phyloP scores from a whole-genome alignment of 176 grass and related monocot species.

The Avena atlantica region DNA sequence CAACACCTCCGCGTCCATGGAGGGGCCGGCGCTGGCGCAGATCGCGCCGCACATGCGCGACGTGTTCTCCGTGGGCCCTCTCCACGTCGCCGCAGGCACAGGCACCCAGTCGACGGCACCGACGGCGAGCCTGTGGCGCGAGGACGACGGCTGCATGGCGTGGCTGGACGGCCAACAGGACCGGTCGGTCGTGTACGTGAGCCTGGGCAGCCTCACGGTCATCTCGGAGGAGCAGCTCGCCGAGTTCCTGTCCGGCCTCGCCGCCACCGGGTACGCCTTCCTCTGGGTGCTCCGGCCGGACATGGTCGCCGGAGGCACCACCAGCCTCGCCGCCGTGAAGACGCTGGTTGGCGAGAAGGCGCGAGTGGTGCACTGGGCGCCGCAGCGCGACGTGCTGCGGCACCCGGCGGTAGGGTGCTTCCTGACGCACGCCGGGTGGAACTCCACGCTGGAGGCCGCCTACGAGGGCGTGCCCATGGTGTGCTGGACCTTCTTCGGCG shows the following conservation, averaged over 20 bases:
- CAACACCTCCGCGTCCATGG: conserved; percentile 15
- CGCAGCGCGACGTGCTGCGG: too few species aligned
- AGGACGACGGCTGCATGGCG: background rate
- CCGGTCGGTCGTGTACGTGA: background rate
- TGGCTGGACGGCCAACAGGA: background rate
- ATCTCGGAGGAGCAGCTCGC: background rate
- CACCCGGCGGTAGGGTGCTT: too few species aligned
- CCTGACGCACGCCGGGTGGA: too few species aligned
- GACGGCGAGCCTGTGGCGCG: background rate
- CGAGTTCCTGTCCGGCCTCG: background rate
- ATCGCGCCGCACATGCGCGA: background rate
- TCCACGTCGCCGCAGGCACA: background rate
- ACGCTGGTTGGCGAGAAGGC: too few species aligned
- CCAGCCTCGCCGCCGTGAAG: too few species aligned
- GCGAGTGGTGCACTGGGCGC: too few species aligned
- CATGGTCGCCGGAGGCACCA: background rate
- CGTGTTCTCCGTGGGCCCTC: conserved; percentile 3
- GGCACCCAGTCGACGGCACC: too few species aligned
- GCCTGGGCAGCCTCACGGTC: background rate
- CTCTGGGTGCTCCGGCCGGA: background rate
- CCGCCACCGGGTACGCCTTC: background rate
- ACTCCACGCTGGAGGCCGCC: too few species aligned
- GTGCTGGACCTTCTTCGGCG: too few species aligned
- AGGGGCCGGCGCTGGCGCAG: background rate
- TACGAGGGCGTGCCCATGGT: too few species aligned